Base-by-base conservation (phyloP, 148 eudicot species). In the Cornus suecica region DNA sequence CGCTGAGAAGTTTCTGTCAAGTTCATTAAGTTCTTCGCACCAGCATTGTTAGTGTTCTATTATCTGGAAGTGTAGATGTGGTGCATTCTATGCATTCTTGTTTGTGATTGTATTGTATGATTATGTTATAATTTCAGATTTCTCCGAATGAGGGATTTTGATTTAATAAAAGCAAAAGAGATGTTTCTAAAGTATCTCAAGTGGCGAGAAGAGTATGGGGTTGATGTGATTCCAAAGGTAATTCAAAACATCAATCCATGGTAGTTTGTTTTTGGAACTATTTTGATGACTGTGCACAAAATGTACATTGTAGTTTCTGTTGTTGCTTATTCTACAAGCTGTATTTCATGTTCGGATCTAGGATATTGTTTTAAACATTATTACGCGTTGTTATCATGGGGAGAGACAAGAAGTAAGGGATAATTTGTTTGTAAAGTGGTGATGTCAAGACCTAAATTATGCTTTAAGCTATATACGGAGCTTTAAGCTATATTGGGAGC, bases 121-220 rank as follows among this genome's bases (percentile, higher is more conserved):
- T 16, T 10, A 48, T 42, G 9, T 66, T 78, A 11, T 65, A 27
- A 66, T 62, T 75, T 72, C 85, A 87, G 90, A 34, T 89, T 89
- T 77, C 64, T 89, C 31, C 80, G 86, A 29, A 85, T 80, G 88
- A 83, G 82, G 45, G 90, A 78, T 31, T 89, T 79, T 41, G 87
- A 89, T 80, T 72, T 85, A 25, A 14, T 5, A 25, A 89, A 87
- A 76, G 92, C 92, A 9, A 89, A 85, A 82, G 87, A 87, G 0
- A 80, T 85, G 64, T 85, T 83, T 77, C 22, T 84, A 52, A 82
- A 85, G 26, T 87, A 83, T 71, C 77, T 89, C 2, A 89, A 87
- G 67, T 89, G 92, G 92, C 71, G 90, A 71, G 77, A 83, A 69
- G 90, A 83, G 29, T 87, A 79, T 31, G 71, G 80, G 51, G 90